These are phyloP conservation scores for Pseudopyrenochaeta lycopersici DNA, from an alignment of 2,329 filamentous ascomycete species.

Conservation along the genomic window DNA sequence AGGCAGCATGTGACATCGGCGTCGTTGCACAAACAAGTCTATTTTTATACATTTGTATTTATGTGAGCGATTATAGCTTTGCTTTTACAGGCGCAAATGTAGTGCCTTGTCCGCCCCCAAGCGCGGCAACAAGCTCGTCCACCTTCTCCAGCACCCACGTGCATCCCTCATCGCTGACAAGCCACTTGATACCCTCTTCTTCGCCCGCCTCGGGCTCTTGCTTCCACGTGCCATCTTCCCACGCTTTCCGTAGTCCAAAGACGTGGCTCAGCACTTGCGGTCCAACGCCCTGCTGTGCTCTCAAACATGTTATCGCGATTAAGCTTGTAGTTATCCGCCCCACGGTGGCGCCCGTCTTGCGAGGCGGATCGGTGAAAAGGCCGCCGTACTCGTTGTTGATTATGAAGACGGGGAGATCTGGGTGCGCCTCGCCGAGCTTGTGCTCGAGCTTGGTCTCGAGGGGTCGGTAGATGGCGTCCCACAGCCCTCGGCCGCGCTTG, in stretches of 20 bases:
- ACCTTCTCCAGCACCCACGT: slow-evolving; percentile 70
- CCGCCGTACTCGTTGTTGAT: slow-evolving; percentile 77
- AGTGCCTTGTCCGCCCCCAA: slow-evolving; percentile 38
- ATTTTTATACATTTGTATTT: too few relatives aligned
- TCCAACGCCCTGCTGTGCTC: slow-evolving; percentile 82
- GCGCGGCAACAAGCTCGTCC: slow-evolving; percentile 65
- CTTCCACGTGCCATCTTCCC: slow-evolving; percentile 70
- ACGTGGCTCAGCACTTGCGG: slow-evolving; percentile 85
- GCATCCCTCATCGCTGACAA: slow-evolving; percentile 71
- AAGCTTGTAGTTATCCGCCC: slow-evolving; percentile 77
- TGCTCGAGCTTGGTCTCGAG: slow-evolving; percentile 75
- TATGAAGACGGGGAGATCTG: slow-evolving; percentile 83
- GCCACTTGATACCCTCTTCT: slow-evolving; percentile 67
- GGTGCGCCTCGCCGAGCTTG: slow-evolving; percentile 78
- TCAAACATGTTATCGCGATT: slow-evolving; percentile 76
- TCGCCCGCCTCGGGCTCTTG: slow-evolving; percentile 56
- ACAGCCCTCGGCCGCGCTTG: slow-evolving; percentile 70
- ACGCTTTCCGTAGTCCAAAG: slow-evolving; percentile 79
- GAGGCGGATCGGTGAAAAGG: slow-evolving; percentile 73
- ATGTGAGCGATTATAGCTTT: slow-evolving; percentile 28
- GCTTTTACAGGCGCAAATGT: slow-evolving; percentile 42
- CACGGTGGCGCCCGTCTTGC: slow-evolving; percentile 60
- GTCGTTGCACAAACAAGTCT: too few relatives aligned
- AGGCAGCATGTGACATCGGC: too few relatives aligned
- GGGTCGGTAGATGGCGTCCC: slow-evolving; percentile 80